Base-by-base conservation (phyloP, 768 basidiomycete genomes). In the Cystobasidium onofrii region DNA sequence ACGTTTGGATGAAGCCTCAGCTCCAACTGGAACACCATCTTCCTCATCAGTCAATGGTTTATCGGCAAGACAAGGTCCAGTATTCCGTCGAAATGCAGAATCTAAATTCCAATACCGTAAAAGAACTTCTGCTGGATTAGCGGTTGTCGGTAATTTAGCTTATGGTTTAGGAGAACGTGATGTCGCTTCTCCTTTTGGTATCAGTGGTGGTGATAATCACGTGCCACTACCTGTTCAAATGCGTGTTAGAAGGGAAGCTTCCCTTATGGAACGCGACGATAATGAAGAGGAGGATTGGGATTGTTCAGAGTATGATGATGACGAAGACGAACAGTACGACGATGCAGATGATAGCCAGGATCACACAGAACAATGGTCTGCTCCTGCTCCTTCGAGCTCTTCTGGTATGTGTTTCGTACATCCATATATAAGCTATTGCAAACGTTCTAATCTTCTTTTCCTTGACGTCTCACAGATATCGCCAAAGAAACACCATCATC, bases 201-300 rank as follows among this genome's bases (percentile, higher is more conserved):
- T 60, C 25, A 4, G 25, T 60, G 46, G 46, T 50, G 41, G 41
- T 43, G 46, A 20, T 17, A 60, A 60, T 60, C 57, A 60, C 25
- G 57, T 60, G 25, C 57, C 57, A 15, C 25, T 60, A 4, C 46
- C 46, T 50, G 46, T 50, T 50, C 23, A 12, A 6, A 60, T 60
- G 57, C 57, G 57, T 23, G 33, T 64, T 13, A 64, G 36, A 46
- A 27, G 63, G 13, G 31, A 64, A 27, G 69, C 69, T 6, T 7
- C 4, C 9, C 50, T 55, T 23, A 43, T 31, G 20, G 66, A 69
- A 25, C 33, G 33, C 33, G 69, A 71, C 17, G 54, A 52, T 34
- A 54, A 60, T 29, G 17, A 41, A 27, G 69, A 71, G 41, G 69
- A 71, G 13, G 34, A 71, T 55, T 71, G 33, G 29, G 69, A 71